Base-by-base conservation (phyloP, 306 rosid species). In the Vigna radiata region DNA sequence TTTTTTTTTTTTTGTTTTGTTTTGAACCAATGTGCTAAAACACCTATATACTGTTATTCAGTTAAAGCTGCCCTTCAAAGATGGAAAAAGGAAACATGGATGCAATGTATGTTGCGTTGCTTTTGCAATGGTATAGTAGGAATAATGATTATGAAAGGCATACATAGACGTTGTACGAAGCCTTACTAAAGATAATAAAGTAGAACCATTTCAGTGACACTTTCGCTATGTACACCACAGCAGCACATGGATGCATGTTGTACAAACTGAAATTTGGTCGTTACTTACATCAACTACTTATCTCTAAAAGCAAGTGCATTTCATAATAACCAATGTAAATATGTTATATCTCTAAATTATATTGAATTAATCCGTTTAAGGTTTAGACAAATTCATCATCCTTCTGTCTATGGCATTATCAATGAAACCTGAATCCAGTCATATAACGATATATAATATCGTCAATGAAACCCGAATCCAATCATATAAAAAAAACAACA, bases 231-330 rank as follows among this genome's bases (percentile, higher is more conserved):
- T 65, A 17, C 3, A 75, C 56, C 37, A 18, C 23, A 69, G 65
- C 69, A 39, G 72, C 82, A 84, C 87, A 76, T 84, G 84, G 73
- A 54, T 77, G 47, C 23, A 49, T 66, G 31, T 8, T 75, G 71
- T 71, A 68, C 54, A 64, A 63, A 80, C 79, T 46, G 74, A 70
- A 71, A 25, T 78, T 69, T 29, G 63, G 48, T 70, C 33, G 69
- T 76, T 76, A 76, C 54, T 15, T 69, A 68, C 41, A 56, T 17
- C 61, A 74, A 67, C 64, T 56, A 58, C 69, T 44, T 46, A 41
- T 67, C 46, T 75, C 49, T 60, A 8, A 81, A 81, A 75, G 77
- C 81, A 81, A 75, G 17, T 63, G 50, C 72, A 68, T 78, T 73
- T 76, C 1, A 46, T 31, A 77, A 65, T 9, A 53, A 39, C 21